These are phyloP conservation scores for Cladosporium sp. DNA, from an alignment of 2,329 filamentous ascomycete species.

Conservation along the genomic window DNA sequence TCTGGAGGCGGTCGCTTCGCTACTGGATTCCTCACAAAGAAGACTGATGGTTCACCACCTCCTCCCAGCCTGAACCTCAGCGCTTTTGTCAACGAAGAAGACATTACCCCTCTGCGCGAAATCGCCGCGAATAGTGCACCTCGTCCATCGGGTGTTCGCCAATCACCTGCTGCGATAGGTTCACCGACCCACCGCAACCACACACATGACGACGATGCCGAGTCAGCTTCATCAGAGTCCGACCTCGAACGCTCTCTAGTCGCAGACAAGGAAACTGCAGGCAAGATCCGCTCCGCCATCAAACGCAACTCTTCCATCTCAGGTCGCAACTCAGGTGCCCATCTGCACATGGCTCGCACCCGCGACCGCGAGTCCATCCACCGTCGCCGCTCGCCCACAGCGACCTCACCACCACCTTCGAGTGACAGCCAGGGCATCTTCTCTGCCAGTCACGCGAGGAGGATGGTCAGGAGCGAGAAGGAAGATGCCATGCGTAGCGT, in stretches of 20 bases:
- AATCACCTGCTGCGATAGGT: slow-evolving; percentile 27
- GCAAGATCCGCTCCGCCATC: slow-evolving; percentile 44
- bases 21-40: slow-evolving; percentile 76
- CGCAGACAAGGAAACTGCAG: slow-evolving; percentile 24
- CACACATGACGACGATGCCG: slow-evolving; percentile 33
- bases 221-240: slow-evolving; percentile 20
- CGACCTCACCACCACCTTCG: slow-evolving; percentile 43
- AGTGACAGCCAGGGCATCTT: slow-evolving; percentile 44
- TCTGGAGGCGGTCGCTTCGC: slow-evolving; percentile 64
- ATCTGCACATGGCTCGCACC: slow-evolving; percentile 10
- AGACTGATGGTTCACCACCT: slow-evolving; percentile 50
- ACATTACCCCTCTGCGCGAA: slow-evolving; percentile 44
- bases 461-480: slow-evolving; percentile 62
- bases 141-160: slow-evolving; percentile 39
- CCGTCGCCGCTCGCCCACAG: slow-evolving; percentile 54
- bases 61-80: slow-evolving; percentile 55
- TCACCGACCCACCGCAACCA: not conserved
- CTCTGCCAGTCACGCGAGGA: slow-evolving; percentile 60
- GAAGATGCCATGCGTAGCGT: slow-evolving; percentile 49
- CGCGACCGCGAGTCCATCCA: slow-evolving; percentile 37
- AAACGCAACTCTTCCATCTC: slow-evolving; percentile 36
- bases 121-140: slow-evolving; percentile 40
- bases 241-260: slow-evolving; percentile 24
- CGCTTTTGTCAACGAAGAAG: slow-evolving; percentile 54
- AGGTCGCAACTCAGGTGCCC: slow-evolving; percentile 28